Evolutionary conservation across 306 rosid species (phyloP).

Genomic region (Lagenaria siceraria): DNA sequence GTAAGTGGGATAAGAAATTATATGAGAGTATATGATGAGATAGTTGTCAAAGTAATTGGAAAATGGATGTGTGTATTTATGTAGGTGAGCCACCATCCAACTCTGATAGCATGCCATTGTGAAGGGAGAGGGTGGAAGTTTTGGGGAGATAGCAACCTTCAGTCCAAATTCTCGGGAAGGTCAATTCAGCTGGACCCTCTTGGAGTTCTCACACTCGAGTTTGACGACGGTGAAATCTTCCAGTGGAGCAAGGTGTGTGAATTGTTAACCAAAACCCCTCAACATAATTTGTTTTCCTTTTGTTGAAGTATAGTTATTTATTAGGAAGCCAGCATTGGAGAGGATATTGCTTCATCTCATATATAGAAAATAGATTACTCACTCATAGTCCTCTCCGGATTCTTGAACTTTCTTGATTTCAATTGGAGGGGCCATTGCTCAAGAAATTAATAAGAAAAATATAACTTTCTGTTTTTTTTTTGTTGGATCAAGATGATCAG

Average conservation of each 20-base stretch:
- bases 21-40: background rate
- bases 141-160: slow-evolving; percentile 95
- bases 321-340: background rate
- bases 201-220: slow-evolving; percentile 73
- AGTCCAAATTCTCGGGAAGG: slow-evolving; percentile 88
- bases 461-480: background rate
- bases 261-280: background rate
- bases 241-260: slow-evolving; percentile 93
- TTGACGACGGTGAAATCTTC: slow-evolving; percentile 93
- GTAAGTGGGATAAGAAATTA: slow-evolving; percentile 2
- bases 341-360: background rate
- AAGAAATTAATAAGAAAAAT: background rate
- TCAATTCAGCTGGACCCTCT: slow-evolving; percentile 96
- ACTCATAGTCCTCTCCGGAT: background rate
- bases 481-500: background rate
- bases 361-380: background rate
- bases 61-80: background rate
- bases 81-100: slow-evolving; percentile 99
- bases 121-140: slow-evolving; percentile 99
- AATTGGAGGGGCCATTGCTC: background rate
- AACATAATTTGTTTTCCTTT: background rate
- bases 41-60: background rate
- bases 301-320: background rate
- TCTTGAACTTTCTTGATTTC: background rate
- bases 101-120: slow-evolving; percentile 95